Percentiles rank a stretch among this genome's conserved stretches.
Evolutionary conservation across 192 early-diverging fungal species (phyloP).

Genomic region (Entomortierella chlamydospora): DNA sequence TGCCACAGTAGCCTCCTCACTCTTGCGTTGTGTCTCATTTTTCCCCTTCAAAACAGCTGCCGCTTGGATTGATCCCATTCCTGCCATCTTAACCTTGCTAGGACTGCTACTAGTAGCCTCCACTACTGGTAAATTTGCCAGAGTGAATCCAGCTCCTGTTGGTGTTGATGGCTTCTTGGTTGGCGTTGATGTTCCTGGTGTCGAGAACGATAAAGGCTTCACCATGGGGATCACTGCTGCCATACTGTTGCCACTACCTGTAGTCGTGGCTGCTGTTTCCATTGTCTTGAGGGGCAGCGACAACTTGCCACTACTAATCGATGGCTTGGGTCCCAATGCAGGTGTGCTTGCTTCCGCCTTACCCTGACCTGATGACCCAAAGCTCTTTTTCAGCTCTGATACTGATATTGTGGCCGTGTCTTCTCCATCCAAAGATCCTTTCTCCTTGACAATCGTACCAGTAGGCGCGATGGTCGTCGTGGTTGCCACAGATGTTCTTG

Average conservation of each 20-base stretch:
- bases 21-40: neutral
- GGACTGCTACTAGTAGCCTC: neutral
- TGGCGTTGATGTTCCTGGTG: neutral
- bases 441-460: neutral
- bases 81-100: slow-evolving; percentile 22
- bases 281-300: neutral
- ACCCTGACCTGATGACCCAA: neutral
- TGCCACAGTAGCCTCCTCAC: neutral
- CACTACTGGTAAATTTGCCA: neutral
- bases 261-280: neutral
- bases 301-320: neutral
- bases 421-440: neutral
- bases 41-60: neutral
- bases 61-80: slow-evolving; percentile 12
- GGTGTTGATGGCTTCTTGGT: neutral
- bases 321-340: neutral
- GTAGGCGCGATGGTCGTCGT: neutral
- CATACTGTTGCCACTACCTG: neutral
- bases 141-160: neutral
- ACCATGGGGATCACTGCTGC: slow-evolving; percentile 22
- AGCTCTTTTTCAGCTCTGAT: slow-evolving; percentile 32
- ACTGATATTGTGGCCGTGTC: slow-evolving; percentile 5
- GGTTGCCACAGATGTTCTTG: neutral
- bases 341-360: neutral
- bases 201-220: slow-evolving; percentile 27